A percentile compares a stretch with the other conserved stretches of the same genome.
phyloP scores from a whole-genome alignment of 1,284 basidiomycete species.

The Boletellus deceptivus region DNA sequence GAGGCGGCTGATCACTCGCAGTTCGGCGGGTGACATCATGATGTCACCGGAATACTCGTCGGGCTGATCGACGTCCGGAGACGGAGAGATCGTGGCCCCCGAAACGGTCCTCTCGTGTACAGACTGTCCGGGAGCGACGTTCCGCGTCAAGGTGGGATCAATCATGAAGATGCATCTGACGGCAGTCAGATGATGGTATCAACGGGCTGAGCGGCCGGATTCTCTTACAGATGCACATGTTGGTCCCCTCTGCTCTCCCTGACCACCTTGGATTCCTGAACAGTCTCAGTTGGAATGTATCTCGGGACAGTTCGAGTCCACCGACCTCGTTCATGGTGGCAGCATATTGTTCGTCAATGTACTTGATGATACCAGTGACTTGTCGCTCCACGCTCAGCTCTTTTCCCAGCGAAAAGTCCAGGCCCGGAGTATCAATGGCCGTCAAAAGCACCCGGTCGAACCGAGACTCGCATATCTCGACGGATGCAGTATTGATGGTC shows the following conservation, averaged over 20 bases:
- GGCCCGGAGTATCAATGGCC: constrained; percentile 78
- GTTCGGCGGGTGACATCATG: constrained; percentile 70
- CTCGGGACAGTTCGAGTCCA: constrained; percentile 8
- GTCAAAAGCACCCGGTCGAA: constrained; percentile 73
- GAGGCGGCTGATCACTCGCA: constrained; percentile 72
- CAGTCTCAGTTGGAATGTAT: not conserved
- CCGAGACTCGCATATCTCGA: constrained; percentile 77
- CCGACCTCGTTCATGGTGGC: constrained; percentile 81
- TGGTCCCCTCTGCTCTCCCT: constrained; percentile 81
- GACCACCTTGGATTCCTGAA: constrained; percentile 79
- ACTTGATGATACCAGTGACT: constrained; percentile 66
- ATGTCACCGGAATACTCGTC: constrained; percentile 49
- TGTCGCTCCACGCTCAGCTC: constrained; percentile 76
- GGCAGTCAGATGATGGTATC: constrained; percentile 19
- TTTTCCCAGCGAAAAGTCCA: constrained; percentile 68
- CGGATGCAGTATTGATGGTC: constrained; percentile 58
- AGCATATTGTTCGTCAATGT: constrained; percentile 73
- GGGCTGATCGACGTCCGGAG: constrained; percentile 41
- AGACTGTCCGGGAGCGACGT: constrained; percentile 47
- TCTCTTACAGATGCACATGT: constrained; percentile 75
- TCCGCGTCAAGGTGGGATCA: constrained; percentile 63
- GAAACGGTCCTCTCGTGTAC: constrained; percentile 55
- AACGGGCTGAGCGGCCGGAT: constrained; percentile 1
- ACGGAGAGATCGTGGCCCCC: constrained; percentile 52
- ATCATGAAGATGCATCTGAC: constrained; percentile 77